Evolutionary conservation across 2,329 filamentous ascomycete species (phyloP), one percentile per base, ranked within the genome.

Genomic region (Magnaporthiopsis rhizophila): DNA sequence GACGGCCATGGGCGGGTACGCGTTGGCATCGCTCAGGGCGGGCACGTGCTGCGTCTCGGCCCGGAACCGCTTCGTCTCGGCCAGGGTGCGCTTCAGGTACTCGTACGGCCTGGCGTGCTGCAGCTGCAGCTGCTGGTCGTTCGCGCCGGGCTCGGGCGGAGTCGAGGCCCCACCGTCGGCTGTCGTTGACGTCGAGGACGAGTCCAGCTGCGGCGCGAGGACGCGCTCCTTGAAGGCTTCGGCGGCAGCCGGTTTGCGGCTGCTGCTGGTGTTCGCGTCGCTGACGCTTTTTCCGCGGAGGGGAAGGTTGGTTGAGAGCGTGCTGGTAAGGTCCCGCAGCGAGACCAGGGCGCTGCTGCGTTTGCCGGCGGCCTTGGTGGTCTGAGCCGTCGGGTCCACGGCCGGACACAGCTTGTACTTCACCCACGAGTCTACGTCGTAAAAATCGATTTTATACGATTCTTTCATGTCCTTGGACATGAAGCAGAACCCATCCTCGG

Each of bases 401-500:
- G 90, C 95, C 0, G 93, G 93, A 2, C 90, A 94, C 11, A 91
- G 81, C 36, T 86, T 83, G 74, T 91, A 87, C 67, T 90, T 88
- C 64, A 89, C 85, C 93, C 94, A 98, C 63, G 87, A 86, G 18
- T 91, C 81, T 0, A 87, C 79, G 70, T 94, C 82, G 76, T 92
- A 96, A 73, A 97, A 97, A 74, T 97, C 88, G 56, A 97, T 82
- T 0, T 83, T 87, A 71, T 94, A 96, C 67, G 90, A 84, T 71
- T 96, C 88, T 66, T 89, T 88, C 0, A 92, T 95, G 58, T 87
- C 75, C 70, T 89, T 91, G 77, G 97, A 89, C 70, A 97, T 82
- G 74, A 97, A 98, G 75, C 92, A 96, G 71, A 86, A 87, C 0
- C 92, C 92, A 69, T 95, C 89, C 65, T 97, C 89, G 0, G 94